Conservation (phyloP, 805 yeast genomes). For the Zygotorulaspora danielsina region DNA sequence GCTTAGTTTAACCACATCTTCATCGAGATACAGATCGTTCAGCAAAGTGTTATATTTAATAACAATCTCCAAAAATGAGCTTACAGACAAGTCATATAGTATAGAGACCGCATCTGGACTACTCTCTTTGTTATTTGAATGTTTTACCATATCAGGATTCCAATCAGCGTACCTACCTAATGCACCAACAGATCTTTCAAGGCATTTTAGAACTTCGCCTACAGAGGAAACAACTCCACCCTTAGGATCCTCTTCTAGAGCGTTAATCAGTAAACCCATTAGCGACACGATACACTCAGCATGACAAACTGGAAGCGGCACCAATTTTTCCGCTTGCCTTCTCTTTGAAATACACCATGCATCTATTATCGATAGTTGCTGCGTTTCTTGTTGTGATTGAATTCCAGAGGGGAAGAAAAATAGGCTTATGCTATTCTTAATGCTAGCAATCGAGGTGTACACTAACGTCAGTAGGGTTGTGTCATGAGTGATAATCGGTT, state of each 20-base stretch:
- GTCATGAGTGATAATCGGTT: conserved; percentile 27
- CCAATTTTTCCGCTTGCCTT: conserved; percentile 56
- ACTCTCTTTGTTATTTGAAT: conserved; percentile 14
- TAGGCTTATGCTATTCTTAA: conserved; percentile 11
- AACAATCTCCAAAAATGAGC: conserved; percentile 60
- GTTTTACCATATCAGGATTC: conserved; percentile 15
- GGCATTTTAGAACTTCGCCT: conserved; percentile 53
- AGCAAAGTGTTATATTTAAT: conserved; percentile 57
- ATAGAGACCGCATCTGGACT: conserved; percentile 44
- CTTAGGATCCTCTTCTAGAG: conserved; percentile 60
- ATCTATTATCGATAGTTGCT: conserved; percentile 26
- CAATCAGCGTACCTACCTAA: conserved; percentile 45
- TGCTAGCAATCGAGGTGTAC: conserved; percentile 10
- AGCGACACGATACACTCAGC: conserved; percentile 59
- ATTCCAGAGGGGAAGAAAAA: conserved; percentile 29
- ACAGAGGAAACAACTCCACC: conserved; percentile 51
- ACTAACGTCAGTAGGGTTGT: conserved; percentile 22
- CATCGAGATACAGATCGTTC: conserved; percentile 59
- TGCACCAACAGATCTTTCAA: conserved; percentile 58
- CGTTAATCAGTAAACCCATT: conserved; percentile 46
- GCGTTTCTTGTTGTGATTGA: conserved; percentile 12
- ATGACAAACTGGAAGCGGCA: conserved; percentile 62
- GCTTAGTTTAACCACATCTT: conserved; percentile 62
- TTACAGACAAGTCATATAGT: conserved; percentile 60
- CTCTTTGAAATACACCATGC: conserved; percentile 32